Evolutionary conservation across 176 grass and related monocot species (phyloP).

Genomic region (Triticum timopheevii): DNA sequence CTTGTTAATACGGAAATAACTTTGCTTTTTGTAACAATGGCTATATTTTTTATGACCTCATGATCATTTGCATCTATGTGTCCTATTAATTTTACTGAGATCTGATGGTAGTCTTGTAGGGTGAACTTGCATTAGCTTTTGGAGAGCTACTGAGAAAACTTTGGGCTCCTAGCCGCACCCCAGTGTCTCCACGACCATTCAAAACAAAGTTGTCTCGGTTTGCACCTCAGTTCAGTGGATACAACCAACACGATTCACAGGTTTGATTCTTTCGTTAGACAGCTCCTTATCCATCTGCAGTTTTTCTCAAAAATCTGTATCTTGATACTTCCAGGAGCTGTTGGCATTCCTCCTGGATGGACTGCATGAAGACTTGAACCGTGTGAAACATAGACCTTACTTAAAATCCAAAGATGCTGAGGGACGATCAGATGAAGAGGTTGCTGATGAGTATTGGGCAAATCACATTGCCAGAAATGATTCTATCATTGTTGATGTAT

Average conservation of each 20-base stretch:
- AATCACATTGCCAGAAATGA: constrained; percentile 98
- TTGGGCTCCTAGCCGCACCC: constrained; percentile 85
- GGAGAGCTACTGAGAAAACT: constrained; percentile 95
- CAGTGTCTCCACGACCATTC: constrained; percentile 89
- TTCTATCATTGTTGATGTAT: constrained; percentile 99
- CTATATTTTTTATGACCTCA: constrained; percentile 18
- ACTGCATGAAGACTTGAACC: constrained; percentile 97
- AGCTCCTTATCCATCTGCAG: not conserved
- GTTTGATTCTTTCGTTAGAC: constrained; percentile 40
- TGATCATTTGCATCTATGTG: constrained; percentile 16
- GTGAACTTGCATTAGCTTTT: constrained; percentile 99
- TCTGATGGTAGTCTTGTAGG: constrained; percentile 94
- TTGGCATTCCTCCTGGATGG: constrained; percentile 97
- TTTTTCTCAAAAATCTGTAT: constrained; percentile 25
- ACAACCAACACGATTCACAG: constrained; percentile 98
- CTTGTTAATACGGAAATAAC: not conserved
- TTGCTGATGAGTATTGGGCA: constrained; percentile 95
- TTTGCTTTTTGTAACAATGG: not conserved
- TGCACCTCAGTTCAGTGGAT: constrained; percentile 97
- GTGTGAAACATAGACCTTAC: constrained; percentile 94
- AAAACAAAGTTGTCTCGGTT: constrained; percentile 95
- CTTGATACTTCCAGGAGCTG: constrained; percentile 59
- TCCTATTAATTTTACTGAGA: constrained; percentile 65
- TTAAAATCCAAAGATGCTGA: constrained; percentile 88
- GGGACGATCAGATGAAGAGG: constrained; percentile 96